Evolutionary conservation across 352 stramenopile species (phyloP).

Genomic region (Pythium phragmiticola): DNA sequence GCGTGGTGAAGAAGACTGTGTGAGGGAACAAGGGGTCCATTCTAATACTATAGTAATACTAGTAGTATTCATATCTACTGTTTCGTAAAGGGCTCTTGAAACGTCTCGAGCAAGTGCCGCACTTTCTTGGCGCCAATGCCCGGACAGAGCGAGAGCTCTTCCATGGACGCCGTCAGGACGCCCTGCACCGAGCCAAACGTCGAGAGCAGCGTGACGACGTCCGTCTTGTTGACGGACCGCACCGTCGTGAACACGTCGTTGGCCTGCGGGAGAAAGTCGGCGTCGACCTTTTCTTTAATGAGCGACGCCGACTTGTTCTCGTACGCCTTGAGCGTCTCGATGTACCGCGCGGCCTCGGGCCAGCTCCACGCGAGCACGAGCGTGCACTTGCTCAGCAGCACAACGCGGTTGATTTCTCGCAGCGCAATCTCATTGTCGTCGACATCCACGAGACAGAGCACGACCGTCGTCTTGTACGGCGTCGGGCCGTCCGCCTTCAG

Average conservation of each 20-base stretch:
- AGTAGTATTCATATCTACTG: slow-evolving; percentile 31
- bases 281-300: slow-evolving; percentile 94
- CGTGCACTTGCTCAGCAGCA: slow-evolving; percentile 90
- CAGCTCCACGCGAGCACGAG: slow-evolving; percentile 93
- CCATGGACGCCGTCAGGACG: slow-evolving; percentile 89
- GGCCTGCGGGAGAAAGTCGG: slow-evolving; percentile 88
- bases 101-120: slow-evolving; percentile 89
- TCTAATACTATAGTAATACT: not conserved
- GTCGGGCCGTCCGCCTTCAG: slow-evolving; percentile 74
- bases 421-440: slow-evolving; percentile 93
- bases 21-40: slow-evolving; percentile 8
- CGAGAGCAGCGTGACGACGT: slow-evolving; percentile 90
- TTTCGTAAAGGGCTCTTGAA: slow-evolving; percentile 92
- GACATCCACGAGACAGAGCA: slow-evolving; percentile 95
- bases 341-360: slow-evolving; percentile 93
- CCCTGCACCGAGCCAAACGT: slow-evolving; percentile 90
- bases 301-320: slow-evolving; percentile 94
- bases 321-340: slow-evolving; percentile 96
- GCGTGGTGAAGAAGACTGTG: slow-evolving; percentile 24
- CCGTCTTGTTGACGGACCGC: slow-evolving; percentile 95
- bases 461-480: slow-evolving; percentile 85
- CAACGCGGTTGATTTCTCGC: slow-evolving; percentile 91
- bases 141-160: slow-evolving; percentile 92
- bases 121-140: slow-evolving; percentile 96
- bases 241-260: slow-evolving; percentile 91